Evolutionary conservation across 2,329 filamentous ascomycete species (phyloP), one percentile per base, ranked within the genome.

Genomic region (Nectriaceae sp.): DNA sequence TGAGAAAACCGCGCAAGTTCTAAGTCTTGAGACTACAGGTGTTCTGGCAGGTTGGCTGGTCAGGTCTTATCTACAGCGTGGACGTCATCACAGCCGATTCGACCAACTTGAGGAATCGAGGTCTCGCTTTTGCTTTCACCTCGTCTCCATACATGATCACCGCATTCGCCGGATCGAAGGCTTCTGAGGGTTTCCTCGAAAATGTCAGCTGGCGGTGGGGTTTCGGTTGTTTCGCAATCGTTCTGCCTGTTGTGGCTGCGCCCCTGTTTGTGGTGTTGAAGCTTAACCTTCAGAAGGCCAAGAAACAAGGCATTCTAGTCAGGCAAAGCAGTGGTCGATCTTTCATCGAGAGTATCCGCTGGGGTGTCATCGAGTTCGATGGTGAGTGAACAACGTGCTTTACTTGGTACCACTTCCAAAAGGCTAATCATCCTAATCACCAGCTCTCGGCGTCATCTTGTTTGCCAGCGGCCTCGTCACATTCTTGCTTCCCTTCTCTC

Each of bases 31-130:
- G 1, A 16, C 4, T 8, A 11, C 16, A 69, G 65, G 81, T 87
- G 2, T 83, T 88, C 54, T 86, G 86, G 61, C 77, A 76, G 33
- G 75, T 84, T 42, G 85, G 85, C 11, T 72, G 75, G 46, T 78
- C 77, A 3, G 84, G 83, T n/a, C 70, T 87, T 39, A 77, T 76
- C 46, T 87, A 85, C 60, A 75, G 78, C 20, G 72, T 86, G 22
- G 77, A 81, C 52, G 80, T 89, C 33, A 81, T 88, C 62, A 82
- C 84, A 44, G 82, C 85, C 41, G 86, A 89, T 63, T 83, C 81
- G 4, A 83, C 67, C 11, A 57, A 58, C 19, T 58, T 74, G n/a
- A 63, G 62, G 50, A 74, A 71, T 44, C 65, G 70, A 59, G 70
- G 65, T 11, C 49, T 74, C 2, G 70, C 67, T 2, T 73, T 64